A percentile compares a stretch with the other conserved stretches of the same genome.
Conservation (phyloP, 495 filamentous ascomycete species). For the Thermochaetoides thermophila region DNA sequence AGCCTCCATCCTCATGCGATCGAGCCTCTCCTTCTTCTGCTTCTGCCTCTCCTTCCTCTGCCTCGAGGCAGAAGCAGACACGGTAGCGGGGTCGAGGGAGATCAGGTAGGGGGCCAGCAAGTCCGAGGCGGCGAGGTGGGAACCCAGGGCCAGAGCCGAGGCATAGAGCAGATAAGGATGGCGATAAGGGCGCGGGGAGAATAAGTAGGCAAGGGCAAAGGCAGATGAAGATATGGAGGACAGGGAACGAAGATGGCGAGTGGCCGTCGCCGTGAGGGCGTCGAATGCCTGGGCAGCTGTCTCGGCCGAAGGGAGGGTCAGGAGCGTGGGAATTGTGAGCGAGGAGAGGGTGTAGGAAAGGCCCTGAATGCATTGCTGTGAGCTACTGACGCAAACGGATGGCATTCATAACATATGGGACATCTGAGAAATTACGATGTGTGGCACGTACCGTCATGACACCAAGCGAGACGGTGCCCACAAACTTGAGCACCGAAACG, state of each 20-base stretch:
- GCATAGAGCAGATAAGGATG: slow-evolving; percentile 85
- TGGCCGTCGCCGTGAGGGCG: slow-evolving; percentile 43
- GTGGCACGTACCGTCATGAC: slow-evolving; percentile 69
- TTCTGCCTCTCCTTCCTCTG: slow-evolving; percentile 9
- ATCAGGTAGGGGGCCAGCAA: slow-evolving; percentile 39
- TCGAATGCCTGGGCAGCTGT: slow-evolving; percentile 49
- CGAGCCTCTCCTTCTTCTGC: slow-evolving; percentile 10
- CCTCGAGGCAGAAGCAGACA: slow-evolving; percentile 2
- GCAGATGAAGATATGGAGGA: slow-evolving; percentile 44
- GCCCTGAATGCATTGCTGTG: too few species aligned
- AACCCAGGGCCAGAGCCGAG: slow-evolving; percentile 39
- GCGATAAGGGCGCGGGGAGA: slow-evolving; percentile 52
- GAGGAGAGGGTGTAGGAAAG: slow-evolving; percentile 65
- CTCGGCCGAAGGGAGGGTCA: slow-evolving; percentile 57
- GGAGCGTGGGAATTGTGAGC: slow-evolving; percentile 59
- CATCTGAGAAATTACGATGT: too few species aligned
- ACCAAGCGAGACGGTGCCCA: slow-evolving; percentile 75
- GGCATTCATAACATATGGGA: too few species aligned
- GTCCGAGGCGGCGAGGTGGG: slow-evolving; percentile 38
- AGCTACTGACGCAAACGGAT: too few species aligned
- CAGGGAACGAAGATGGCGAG: slow-evolving; percentile 44
- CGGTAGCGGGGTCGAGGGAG: slow-evolving; percentile 20
- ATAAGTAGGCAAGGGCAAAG: slow-evolving; percentile 54
- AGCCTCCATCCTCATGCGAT: slow-evolving; percentile 33
- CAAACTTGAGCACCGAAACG: slow-evolving; percentile 70